Evolutionary conservation across 2,329 filamentous ascomycete genomes (phyloP), one percentile per base, ranked within the genome.

Genomic region (Aureobasidium sp.): DNA sequence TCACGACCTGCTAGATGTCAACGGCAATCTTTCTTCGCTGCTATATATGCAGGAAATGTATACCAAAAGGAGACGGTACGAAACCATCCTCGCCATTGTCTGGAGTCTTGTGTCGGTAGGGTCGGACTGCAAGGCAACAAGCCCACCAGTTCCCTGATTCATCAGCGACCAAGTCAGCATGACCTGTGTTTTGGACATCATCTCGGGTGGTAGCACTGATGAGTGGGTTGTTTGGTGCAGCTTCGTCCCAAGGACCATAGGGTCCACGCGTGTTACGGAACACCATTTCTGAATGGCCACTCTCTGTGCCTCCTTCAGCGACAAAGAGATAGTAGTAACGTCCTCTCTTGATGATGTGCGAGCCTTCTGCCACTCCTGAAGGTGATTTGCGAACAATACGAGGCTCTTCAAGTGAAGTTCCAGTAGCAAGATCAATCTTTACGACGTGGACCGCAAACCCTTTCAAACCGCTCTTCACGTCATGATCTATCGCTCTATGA

Each of bases 231-330:
- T 54, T 39, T 0, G 81, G 80, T 32, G 81, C 79, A 1, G 74
- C 64, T 59, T 83, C n/a, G n/a, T n/a, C 78, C 65, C 84, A 86
- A 0, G 82, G 81, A 0, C 83, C 83, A 70, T 79, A 81, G 63
- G 63, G 75, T 59, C 51, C 70, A 62, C 5, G 74, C 70, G 48
- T 78, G 71, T 56, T 82, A 68, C 77, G 71, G 48, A 71, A 68
- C 2, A 86, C 73, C 24, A 81, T 85, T 60, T 76, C 78, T 2
- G 79, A 77, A 59, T 86, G 83, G 0, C 77, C 73, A 55, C 79
- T 80, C 4, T 75, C 81, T 0, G 80, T 83, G 4, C 80, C 80
- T 5, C 57, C 57, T 49, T 58, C 57, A 14, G 79, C 79, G 0
- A 76, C 80, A 5, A 82, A 66, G 6, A 83, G 71, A 59, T 83